Conservation (phyloP, 2,329 filamentous ascomycete species). For the Cephalotrichum gorgonifer region DNA sequence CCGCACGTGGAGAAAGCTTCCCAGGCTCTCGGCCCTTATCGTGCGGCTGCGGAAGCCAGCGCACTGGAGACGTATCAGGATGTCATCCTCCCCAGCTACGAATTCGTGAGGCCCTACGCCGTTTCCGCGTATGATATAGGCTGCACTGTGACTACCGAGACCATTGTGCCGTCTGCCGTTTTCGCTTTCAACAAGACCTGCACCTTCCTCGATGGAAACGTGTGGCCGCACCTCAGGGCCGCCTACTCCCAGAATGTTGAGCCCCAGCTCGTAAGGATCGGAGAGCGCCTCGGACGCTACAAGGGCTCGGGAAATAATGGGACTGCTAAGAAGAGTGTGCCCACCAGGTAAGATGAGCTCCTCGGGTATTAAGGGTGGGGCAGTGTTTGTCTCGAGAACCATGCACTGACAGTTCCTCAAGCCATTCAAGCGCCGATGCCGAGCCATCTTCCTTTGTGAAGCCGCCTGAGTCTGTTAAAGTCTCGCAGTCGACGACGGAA, state of each 20-base stretch:
- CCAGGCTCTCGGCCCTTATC: conserved; percentile 58
- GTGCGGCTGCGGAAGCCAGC: conserved; percentile 51
- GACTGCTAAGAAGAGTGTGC: conserved; percentile 19
- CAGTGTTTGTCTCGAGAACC: neutral
- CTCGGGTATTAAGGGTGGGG: too few species aligned
- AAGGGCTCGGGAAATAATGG: conserved; percentile 33
- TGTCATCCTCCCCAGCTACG: conserved; percentile 66
- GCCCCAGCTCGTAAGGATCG: conserved; percentile 86
- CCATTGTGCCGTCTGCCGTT: conserved; percentile 60
- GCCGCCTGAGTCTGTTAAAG: conserved; percentile 15
- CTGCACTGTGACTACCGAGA: conserved; percentile 56
- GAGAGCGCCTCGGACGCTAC: conserved; percentile 75
- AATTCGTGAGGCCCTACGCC: conserved; percentile 63
- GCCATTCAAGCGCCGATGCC: conserved; percentile 7
- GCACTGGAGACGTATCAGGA: conserved; percentile 60
- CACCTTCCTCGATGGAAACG: conserved; percentile 60
- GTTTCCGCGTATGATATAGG: conserved; percentile 56
- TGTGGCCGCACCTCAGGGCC: conserved; percentile 73
- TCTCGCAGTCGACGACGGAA: conserved; percentile 11
- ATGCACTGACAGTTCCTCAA: neutral
- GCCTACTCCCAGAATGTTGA: conserved; percentile 89
- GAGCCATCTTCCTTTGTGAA: conserved; percentile 31
- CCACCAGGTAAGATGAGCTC: conserved; percentile 16
- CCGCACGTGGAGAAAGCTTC: conserved; percentile 61
- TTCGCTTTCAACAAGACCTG: conserved; percentile 61